Evolutionary conservation across 2,329 filamentous ascomycete species (phyloP).

Genomic region (Verticillium albo-atrum): DNA sequence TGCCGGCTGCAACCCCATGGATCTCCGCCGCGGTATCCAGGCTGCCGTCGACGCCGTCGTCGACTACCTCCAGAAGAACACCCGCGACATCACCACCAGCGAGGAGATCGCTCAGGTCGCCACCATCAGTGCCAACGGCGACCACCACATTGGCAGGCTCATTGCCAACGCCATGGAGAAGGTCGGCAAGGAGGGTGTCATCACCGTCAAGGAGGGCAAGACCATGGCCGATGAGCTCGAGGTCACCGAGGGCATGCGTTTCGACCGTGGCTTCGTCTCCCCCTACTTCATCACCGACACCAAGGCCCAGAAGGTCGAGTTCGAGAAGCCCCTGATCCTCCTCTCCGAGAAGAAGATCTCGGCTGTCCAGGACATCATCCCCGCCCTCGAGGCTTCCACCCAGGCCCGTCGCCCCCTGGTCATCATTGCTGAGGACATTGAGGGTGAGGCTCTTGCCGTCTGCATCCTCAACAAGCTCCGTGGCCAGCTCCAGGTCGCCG

Average conservation of each 20-base stretch:
- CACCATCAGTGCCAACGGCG: constrained; percentile 96
- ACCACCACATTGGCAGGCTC: constrained; percentile 89
- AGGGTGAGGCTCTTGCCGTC: constrained; percentile 95
- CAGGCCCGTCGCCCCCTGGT: constrained; percentile 92
- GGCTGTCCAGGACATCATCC: constrained; percentile 97
- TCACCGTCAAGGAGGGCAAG: constrained; percentile 99
- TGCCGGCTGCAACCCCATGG: constrained; percentile 99
- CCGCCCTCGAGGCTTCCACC: constrained; percentile 93
- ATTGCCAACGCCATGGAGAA: constrained; percentile 99
- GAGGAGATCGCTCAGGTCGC: constrained; percentile 97
- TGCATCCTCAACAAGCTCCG: constrained; percentile 99
- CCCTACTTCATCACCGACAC: constrained; percentile 99
- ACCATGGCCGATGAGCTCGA: constrained; percentile 96
- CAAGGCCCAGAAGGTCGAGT: constrained; percentile 99
- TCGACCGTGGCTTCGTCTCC: constrained; percentile 97
- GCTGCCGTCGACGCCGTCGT: constrained; percentile 93
- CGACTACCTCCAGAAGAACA: constrained; percentile 90
- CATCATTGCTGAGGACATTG: constrained; percentile 99
- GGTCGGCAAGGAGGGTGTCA: constrained; percentile 99
- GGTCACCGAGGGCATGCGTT: constrained; percentile 99
- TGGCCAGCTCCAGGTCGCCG: constrained; percentile 96
- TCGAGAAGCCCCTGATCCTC: constrained; percentile 97
- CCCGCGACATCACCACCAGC: constrained; percentile 96
- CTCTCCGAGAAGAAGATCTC: constrained; percentile 99
- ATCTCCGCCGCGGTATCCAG: constrained; percentile 94